phyloP scores from a whole-genome alignment of 1,284 basidiomycete genomes.

The Fistulinella staudtii region DNA sequence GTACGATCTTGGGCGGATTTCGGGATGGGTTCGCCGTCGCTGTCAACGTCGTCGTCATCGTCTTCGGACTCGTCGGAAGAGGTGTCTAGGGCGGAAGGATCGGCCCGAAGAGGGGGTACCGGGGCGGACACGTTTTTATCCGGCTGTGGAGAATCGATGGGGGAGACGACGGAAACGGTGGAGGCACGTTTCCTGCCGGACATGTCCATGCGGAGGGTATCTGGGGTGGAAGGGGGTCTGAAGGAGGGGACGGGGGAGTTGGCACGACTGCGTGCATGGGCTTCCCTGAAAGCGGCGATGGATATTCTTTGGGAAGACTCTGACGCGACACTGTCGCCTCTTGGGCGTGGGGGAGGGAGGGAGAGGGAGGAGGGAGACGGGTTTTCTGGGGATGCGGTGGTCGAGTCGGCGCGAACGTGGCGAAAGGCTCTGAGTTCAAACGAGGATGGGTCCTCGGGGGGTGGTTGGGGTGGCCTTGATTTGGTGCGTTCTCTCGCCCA shows the following conservation, averaged over 20 bases:
- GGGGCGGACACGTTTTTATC: constrained; percentile 12
- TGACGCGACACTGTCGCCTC: constrained; percentile 56
- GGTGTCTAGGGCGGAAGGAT: constrained; percentile 16
- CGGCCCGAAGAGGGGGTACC: constrained; percentile 15
- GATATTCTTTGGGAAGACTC: constrained; percentile 69
- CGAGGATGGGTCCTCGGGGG: constrained; percentile 34
- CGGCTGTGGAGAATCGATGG: constrained; percentile 9
- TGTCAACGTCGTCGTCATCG: constrained; percentile 34
- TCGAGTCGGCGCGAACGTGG: constrained; percentile 46
- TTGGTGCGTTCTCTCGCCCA: constrained; percentile 45
- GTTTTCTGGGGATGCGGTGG: constrained; percentile 22
- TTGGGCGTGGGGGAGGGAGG: constrained; percentile 41
- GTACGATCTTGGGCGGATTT: constrained; percentile 22
- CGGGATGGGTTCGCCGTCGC: constrained; percentile 26
- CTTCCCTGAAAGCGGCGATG: constrained; percentile 74
- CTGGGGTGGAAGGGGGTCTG: constrained; percentile 32
- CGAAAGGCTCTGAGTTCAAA: constrained; percentile 70
- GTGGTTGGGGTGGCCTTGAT: constrained; percentile 34
- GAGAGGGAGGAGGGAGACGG: constrained; percentile 28
- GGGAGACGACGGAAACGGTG: constrained; percentile 25
- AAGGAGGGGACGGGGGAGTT: constrained; percentile 58
- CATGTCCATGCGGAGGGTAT: constrained; percentile 30
- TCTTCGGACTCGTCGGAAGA: constrained; percentile 33
- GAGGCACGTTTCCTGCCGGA: constrained; percentile 28
- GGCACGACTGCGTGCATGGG: constrained; percentile 58